phyloP scores from a whole-genome alignment of 495 filamentous ascomycete genomes.

The Aspergillus biplanus region DNA sequence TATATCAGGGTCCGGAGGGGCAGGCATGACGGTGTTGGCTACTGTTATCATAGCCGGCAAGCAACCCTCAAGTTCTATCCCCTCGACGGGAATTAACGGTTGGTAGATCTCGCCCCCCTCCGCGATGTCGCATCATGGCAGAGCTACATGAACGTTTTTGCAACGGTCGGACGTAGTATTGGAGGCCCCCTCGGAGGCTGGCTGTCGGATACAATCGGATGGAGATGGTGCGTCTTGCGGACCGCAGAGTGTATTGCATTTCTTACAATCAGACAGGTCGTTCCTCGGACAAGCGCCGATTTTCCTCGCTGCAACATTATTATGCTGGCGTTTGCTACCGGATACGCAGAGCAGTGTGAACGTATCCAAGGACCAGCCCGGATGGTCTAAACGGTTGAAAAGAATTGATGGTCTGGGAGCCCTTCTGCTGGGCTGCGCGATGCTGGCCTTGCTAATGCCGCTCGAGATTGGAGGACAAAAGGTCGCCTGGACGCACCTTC shows the following conservation, averaged over 20 bases:
- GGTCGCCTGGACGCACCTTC: slow-evolving; percentile 36
- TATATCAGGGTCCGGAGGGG: not conserved
- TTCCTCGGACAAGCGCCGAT: slow-evolving; percentile 62
- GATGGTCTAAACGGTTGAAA: not conserved
- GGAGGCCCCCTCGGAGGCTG: slow-evolving; percentile 67
- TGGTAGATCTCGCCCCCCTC: slow-evolving; percentile 59
- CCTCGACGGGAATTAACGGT: not conserved
- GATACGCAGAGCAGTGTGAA: not conserved
- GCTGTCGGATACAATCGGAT: slow-evolving; percentile 65
- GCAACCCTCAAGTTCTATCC: not conserved
- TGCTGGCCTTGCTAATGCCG: not conserved
- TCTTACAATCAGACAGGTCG: slow-evolving; percentile 40
- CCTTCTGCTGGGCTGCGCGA: not conserved
- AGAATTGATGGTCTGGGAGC: slow-evolving; percentile 25
- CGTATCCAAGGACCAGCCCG: not conserved
- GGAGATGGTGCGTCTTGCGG: slow-evolving; percentile 56
- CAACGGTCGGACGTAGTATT: slow-evolving; percentile 60
- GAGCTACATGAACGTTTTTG: slow-evolving; percentile 66
- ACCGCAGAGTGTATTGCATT: not conserved
- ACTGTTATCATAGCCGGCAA: not conserved
- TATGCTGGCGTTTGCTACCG: slow-evolving; percentile 42
- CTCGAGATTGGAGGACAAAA: slow-evolving; percentile 40
- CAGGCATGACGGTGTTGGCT: not conserved
- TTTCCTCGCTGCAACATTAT: slow-evolving; percentile 46
- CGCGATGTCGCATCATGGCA: slow-evolving; percentile 65